Evolutionary conservation across 192 early-diverging fungal genomes (phyloP), one percentile per base, ranked within the genome.

Genomic region (Umbelopsis vinacea): DNA sequence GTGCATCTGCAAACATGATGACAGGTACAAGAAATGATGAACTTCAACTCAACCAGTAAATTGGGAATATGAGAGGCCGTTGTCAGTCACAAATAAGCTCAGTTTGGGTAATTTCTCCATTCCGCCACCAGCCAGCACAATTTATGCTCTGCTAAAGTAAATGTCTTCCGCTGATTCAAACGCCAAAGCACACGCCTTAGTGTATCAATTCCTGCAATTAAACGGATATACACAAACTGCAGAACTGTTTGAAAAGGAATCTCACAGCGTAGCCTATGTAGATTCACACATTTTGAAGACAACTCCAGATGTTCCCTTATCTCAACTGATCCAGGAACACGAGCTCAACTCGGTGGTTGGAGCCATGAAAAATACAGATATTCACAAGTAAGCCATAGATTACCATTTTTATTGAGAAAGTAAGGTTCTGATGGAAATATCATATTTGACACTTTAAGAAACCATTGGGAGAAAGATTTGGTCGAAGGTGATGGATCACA

Each of bases 401-500:
- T 43, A 12, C 6, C 6, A 43, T 43, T 43, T 43, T 1, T 12
- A 43, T 43, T 4, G 6, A 43, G 11, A 6, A 43, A 43, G 6
- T 0, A 12, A 12, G 40, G 40, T 43, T 11, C 40, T 43, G 6
- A 43, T 6, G 40, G 6, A 43, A 43, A 11, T 7, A 12, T 43
- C 40, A 11, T 43, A 43, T 43, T 7, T 22, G 6, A 54, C 23
- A 12, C 10, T 24, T 10, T 37, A 4, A 63, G 57, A 63, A 35
- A 26, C 2, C 57, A 63, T 19, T 63, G 57, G 57, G 57, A 63
- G 26, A 35, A 63, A 26, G 55, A 74, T 29, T 37, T 70, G 7
- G 38, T 63, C 9, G 70, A 74, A 43, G 83, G 82, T 3, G 67
- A 79, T 33, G 69, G 79, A 7, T 57, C 68, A 4, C 81, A 81